Conservation (phyloP, 1,284 basidiomycete genomes). For the Grifola frondosa region DNA sequence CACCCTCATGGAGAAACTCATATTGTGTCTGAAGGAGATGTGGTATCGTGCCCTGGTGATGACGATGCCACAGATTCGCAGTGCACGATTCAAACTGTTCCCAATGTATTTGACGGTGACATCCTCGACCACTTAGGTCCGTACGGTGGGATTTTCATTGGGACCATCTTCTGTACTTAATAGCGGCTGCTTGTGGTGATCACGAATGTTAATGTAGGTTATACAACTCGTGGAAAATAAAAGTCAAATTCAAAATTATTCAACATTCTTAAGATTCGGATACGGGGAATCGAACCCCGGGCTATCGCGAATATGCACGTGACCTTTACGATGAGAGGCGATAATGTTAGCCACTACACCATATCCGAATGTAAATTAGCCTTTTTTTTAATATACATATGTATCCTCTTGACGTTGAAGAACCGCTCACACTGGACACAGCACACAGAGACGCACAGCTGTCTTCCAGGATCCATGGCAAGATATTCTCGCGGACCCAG, state of each 20-base stretch:
- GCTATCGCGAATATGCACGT: conserved; percentile 15
- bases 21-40: conserved; percentile 30
- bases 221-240: background rate
- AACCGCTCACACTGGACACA: too few relatives aligned
- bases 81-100: conserved; percentile 47
- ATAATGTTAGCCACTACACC: conserved; percentile 27
- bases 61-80: conserved; percentile 48
- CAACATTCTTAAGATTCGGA: conserved; percentile 12
- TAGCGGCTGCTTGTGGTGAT: background rate
- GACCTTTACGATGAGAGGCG: conserved; percentile 25
- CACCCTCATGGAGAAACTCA: conserved; percentile 40
- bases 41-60: conserved; percentile 35
- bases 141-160: conserved; percentile 53
- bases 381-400: background rate
- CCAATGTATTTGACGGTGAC: conserved; percentile 42
- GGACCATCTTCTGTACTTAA: conserved; percentile 45
- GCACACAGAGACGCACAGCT: too few relatives aligned
- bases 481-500: too few relatives aligned
- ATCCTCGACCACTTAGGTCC: conserved; percentile 53
- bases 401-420: too few relatives aligned
- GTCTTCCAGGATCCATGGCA: too few relatives aligned
- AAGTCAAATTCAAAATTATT: background rate
- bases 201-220: background rate
- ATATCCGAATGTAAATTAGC: conserved; percentile 15
- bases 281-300: conserved; percentile 28